phyloP scores from a whole-genome alignment of 108 stramenopile genomes.

The Fistulifera pelliculosa region DNA sequence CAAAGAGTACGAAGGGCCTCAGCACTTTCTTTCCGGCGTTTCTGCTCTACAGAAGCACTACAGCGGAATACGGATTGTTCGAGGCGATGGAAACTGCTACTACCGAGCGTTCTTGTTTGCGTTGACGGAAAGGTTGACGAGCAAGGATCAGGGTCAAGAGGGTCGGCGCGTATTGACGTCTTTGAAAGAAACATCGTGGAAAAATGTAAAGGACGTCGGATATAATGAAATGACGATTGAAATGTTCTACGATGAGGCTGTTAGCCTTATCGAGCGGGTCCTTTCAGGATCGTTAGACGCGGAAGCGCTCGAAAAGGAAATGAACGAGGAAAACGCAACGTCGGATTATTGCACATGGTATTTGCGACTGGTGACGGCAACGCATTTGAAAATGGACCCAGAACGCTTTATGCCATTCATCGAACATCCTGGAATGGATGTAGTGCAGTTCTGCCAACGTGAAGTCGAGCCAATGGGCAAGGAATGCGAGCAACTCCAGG shows the following conservation, averaged over 20 bases:
- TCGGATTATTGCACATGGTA: slow-evolving; percentile 85
- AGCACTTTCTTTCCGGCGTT: slow-evolving; percentile 33
- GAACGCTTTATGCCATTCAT: slow-evolving; percentile 62
- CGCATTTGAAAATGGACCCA: slow-evolving; percentile 60
- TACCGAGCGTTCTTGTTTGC: slow-evolving; percentile 85
- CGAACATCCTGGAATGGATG: slow-evolving; percentile 12
- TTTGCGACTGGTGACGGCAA: slow-evolving; percentile 63
- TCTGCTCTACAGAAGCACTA: slow-evolving; percentile 40
- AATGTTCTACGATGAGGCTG: slow-evolving; percentile 61
- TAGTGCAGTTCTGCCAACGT: slow-evolving; percentile 41
- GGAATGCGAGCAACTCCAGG: slow-evolving; percentile 68
- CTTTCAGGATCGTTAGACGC: slow-evolving; percentile 7
- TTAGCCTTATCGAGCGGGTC: slow-evolving; percentile 49
- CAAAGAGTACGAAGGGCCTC: slow-evolving; percentile 4
- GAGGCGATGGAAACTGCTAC: slow-evolving; percentile 94
- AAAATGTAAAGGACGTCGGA: slow-evolving; percentile 29
- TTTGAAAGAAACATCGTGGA: slow-evolving; percentile 21
- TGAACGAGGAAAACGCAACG: slow-evolving; percentile 60
- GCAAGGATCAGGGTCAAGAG: slow-evolving; percentile 13
- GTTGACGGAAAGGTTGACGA: slow-evolving; percentile 55
- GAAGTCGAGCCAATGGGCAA: slow-evolving; percentile 81
- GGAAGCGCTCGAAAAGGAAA: slow-evolving; percentile 23
- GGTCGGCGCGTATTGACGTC: slow-evolving; percentile 5
- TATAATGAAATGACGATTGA: slow-evolving; percentile 68
- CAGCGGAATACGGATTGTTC: slow-evolving; percentile 50